Percentiles rank a stretch among this genome's conserved stretches.
Conservation (phyloP, 306 rosid species). For the Trichosanthes truncata region DNA sequence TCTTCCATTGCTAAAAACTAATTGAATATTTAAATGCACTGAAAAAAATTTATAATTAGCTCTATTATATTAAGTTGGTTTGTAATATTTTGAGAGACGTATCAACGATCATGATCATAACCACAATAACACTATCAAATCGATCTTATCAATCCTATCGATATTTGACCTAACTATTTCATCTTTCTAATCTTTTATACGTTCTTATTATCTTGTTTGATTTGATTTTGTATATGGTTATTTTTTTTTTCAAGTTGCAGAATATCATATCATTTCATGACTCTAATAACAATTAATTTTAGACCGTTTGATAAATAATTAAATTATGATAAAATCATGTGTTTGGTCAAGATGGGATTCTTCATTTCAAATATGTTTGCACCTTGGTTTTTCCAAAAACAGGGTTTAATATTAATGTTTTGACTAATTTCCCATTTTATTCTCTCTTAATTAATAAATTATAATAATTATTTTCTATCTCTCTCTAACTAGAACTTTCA, state of each 20-base stretch:
- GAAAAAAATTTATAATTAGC: background rate
- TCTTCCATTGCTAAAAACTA: background rate
- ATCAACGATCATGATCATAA: background rate
- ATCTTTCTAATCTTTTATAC: background rate
- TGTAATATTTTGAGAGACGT: background rate
- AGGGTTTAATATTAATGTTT: background rate
- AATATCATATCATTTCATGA: background rate
- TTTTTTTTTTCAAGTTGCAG: background rate
- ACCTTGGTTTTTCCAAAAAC: background rate
- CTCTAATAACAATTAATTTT: background rate
- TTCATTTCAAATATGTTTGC: background rate
- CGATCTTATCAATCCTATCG: background rate
- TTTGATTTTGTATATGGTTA: background rate
- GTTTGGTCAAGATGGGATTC: background rate
- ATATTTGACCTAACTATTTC: background rate
- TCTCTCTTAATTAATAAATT: background rate
- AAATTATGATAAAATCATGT: background rate
- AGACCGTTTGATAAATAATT: background rate
- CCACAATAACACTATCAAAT: background rate
- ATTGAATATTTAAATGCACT: background rate
- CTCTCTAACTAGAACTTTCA: background rate
- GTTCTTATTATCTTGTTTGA: background rate
- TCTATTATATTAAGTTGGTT: background rate
- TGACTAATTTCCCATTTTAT: background rate
- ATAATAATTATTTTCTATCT: background rate